Base-by-base conservation (phyloP, 2,329 filamentous ascomycete species). In the Lasiodiplodia sp. region DNA sequence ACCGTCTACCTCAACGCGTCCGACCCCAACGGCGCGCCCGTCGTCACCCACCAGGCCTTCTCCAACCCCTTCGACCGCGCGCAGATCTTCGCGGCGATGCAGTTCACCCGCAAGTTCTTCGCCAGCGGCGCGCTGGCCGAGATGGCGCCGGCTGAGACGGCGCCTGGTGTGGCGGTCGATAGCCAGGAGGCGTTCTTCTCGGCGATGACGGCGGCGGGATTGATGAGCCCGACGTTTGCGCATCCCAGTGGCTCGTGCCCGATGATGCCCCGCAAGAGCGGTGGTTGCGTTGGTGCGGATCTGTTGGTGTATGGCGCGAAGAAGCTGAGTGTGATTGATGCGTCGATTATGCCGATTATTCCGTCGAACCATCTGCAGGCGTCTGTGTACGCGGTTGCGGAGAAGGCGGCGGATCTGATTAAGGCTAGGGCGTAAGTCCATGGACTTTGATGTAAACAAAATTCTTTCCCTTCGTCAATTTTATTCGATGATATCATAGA, bases 41-140 rank as follows among this genome's bases (percentile, higher is more conserved):
- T 66, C 25, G 63, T 55, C 37, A 16, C 51, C 3, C 63, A 56
- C 25, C 3, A 8, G n/a, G 60, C 47, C 6, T 34, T 64, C 12
- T 6, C 21, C 28, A 64, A 64, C 60, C 60, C 60, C 31, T 64
- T 64, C 21, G 60, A 64, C 47, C 44, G 60, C 18, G 47, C 47
- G 1, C 44, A 52, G 44, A 78, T 77, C 1, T 78, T 75, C 44
- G 77, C 82, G 1, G 80, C 80, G 7, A 70, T 72, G 8, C 72
- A 77, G 2, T 73, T 82, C 12, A 79, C 77, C 1, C 82, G 81
- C 63, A 70, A 65, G 21, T 70, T 70, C 64, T 40, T 71, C 23
- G 70, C 72, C 18, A 65, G 72, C 2, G 71, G 73, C 0, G 71
- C 72, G 21, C 78, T 78, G 0, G 75, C 75, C 0, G 65, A 71